These are phyloP conservation scores for Closterium sp. DNA, from an alignment of 139 green algal species.

Conservation along the genomic window DNA sequence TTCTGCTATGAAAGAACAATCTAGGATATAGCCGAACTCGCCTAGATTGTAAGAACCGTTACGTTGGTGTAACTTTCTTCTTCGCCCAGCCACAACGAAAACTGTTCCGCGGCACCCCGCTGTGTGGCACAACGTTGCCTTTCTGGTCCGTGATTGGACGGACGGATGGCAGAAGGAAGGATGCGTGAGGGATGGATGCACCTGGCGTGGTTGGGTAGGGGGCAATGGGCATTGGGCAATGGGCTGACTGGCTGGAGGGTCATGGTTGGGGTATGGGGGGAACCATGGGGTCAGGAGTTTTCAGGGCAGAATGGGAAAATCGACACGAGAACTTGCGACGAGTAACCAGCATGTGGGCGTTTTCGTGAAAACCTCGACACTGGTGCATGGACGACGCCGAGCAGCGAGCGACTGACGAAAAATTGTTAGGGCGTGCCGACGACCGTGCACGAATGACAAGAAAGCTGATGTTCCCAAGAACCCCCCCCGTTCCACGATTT, in stretches of 20 bases:
- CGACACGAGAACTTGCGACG: not conserved
- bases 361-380: not conserved
- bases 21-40: no score
- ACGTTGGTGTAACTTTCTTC: no score
- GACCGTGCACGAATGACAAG: not conserved
- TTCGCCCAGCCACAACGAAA: no score
- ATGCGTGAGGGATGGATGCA: no score
- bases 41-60: no score
- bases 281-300: no score
- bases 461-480: not conserved
- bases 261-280: not conserved
- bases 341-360: not conserved
- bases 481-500: not conserved
- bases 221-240: not conserved
- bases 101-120: no score
- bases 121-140: not conserved
- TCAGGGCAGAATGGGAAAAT: no score
- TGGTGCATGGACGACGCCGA: not conserved
- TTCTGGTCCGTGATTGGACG: not conserved
- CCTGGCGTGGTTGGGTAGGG: not conserved
- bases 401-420: not conserved
- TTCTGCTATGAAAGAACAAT: no score
- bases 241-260: not conserved
- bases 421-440: not conserved
- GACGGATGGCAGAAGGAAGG: conserved; percentile 2